Conservation (phyloP, 1,139 yeast genomes). For the Casaregolazyma suthepensis region DNA sequence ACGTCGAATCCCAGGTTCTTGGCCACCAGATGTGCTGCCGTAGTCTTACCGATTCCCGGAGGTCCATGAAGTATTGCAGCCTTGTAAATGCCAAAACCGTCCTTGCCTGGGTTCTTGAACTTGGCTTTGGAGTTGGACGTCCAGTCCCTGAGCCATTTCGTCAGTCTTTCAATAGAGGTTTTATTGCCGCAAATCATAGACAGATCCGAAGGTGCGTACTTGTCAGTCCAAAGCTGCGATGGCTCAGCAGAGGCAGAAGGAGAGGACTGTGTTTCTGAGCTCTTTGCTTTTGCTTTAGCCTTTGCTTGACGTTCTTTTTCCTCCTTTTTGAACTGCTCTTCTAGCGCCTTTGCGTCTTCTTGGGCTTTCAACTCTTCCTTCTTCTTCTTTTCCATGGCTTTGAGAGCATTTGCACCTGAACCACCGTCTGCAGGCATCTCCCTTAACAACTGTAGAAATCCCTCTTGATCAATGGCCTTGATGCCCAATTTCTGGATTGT, state of each 20-base stretch:
- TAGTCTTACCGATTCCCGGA: constrained; percentile 95
- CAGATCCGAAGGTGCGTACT: constrained; percentile 75
- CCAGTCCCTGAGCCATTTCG: constrained; percentile 79
- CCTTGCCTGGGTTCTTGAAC: constrained; percentile 48
- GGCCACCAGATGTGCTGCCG: constrained; percentile 83
- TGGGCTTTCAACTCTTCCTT: constrained; percentile 53
- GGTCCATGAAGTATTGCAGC: constrained; percentile 91
- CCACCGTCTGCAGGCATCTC: constrained; percentile 95
- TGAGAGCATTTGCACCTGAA: constrained; percentile 64
- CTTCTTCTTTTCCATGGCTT: constrained; percentile 62
- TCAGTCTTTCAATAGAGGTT: constrained; percentile 59
- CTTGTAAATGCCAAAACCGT: constrained; percentile 59
- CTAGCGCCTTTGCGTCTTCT: constrained; percentile 44
- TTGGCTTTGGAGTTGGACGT: constrained; percentile 48
- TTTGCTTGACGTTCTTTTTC: constrained; percentile 24
- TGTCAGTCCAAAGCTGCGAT: constrained; percentile 70
- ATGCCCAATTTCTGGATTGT: constrained; percentile 67
- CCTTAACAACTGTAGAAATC: constrained; percentile 65
- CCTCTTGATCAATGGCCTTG: constrained; percentile 82
- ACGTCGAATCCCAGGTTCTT: constrained; percentile 72
- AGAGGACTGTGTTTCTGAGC: neutral
- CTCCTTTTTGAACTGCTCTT: constrained; percentile 32
- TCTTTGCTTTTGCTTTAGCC: constrained; percentile 1
- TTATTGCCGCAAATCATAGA: constrained; percentile 90
- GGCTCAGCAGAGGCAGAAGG: constrained; percentile 11